These are phyloP conservation scores for Aeminium ludgeri DNA, from an alignment of 495 filamentous ascomycete genomes.

Conservation along the genomic window DNA sequence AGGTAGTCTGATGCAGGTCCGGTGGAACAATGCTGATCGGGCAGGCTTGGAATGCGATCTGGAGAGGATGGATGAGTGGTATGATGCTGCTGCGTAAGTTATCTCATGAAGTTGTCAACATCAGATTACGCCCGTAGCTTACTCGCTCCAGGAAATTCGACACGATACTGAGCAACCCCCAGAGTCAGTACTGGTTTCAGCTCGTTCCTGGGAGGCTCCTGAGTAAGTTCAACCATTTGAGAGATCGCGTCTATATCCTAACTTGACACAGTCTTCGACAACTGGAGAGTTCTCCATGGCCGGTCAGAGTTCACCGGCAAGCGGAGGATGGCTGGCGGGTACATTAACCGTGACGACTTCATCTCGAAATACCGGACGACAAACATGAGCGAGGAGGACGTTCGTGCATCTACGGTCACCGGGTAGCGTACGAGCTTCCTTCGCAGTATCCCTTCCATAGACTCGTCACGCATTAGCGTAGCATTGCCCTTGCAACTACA, in stretches of 20 bases:
- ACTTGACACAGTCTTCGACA: slow-evolving; percentile 57
- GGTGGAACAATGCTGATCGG: slow-evolving; percentile 88
- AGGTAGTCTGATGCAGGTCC: slow-evolving; percentile 41
- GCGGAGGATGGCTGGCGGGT: slow-evolving; percentile 75
- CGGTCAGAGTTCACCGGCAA: slow-evolving; percentile 64
- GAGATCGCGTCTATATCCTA: background rate
- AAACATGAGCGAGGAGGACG: slow-evolving; percentile 39
- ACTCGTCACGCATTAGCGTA: too few species aligned
- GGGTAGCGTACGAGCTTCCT: background rate
- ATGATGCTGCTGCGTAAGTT: slow-evolving; percentile 44
- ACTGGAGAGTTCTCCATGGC: slow-evolving; percentile 87
- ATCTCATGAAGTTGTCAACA: too few species aligned
- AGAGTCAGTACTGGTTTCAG: slow-evolving; percentile 50
- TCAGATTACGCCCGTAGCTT: background rate
- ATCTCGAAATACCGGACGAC: slow-evolving; percentile 58
- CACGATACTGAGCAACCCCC: slow-evolving; percentile 9
- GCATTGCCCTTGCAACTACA: too few species aligned
- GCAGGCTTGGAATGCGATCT: slow-evolving; percentile 34
- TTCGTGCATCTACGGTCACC: background rate
- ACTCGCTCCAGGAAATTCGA: slow-evolving; percentile 9
- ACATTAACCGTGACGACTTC: slow-evolving; percentile 77
- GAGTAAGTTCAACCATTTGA: slow-evolving; percentile 33
- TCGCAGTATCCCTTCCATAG: too few species aligned
- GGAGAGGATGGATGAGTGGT: slow-evolving; percentile 43
- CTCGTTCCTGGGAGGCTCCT: slow-evolving; percentile 61